Evolutionary conservation across 805 yeast species (phyloP).

Genomic region (Saccharomycopsis synnaedendra): DNA sequence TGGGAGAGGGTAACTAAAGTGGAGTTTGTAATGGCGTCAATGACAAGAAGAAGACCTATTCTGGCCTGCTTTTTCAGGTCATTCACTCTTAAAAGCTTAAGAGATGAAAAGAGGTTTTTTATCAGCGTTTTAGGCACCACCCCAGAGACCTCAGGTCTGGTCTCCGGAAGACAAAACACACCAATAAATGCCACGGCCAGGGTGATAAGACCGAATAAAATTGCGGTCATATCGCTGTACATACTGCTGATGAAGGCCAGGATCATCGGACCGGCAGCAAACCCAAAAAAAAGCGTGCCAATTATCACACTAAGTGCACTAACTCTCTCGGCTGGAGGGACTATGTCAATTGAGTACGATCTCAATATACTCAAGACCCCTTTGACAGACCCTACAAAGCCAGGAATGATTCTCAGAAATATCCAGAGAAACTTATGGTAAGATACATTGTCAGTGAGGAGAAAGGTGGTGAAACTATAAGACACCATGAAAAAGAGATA

Average conservation of each 20-base stretch:
- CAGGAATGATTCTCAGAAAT: conserved; percentile 28
- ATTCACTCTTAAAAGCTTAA: too few species aligned
- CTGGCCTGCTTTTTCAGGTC: conserved; percentile 27
- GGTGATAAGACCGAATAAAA: conserved; percentile 22
- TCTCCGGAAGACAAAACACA: conserved; percentile 18
- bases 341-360: conserved; percentile 67
- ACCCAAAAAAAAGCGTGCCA: conserved; percentile 49
- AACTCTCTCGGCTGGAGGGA: conserved; percentile 47
- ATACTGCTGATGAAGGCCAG: neutral
- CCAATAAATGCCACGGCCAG: conserved; percentile 26
- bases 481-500: conserved; percentile 20
- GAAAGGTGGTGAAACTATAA: conserved; percentile 19
- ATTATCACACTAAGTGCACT: conserved; percentile 45
- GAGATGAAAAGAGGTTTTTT: too few species aligned
- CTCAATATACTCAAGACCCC: conserved; percentile 47
- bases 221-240: conserved; percentile 3
- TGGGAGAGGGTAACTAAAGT: conserved; percentile 30
- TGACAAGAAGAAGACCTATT: conserved; percentile 35
- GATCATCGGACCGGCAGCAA: conserved; percentile 53
- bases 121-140: too few species aligned
- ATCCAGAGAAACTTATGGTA: conserved; percentile 18
- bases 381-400: conserved; percentile 53
- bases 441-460: neutral
- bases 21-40: conserved; percentile 31
- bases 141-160: too few species aligned